Evolutionary conservation across 2,329 filamentous ascomycete species (phyloP).

Genomic region (Aspergillus sp.): DNA sequence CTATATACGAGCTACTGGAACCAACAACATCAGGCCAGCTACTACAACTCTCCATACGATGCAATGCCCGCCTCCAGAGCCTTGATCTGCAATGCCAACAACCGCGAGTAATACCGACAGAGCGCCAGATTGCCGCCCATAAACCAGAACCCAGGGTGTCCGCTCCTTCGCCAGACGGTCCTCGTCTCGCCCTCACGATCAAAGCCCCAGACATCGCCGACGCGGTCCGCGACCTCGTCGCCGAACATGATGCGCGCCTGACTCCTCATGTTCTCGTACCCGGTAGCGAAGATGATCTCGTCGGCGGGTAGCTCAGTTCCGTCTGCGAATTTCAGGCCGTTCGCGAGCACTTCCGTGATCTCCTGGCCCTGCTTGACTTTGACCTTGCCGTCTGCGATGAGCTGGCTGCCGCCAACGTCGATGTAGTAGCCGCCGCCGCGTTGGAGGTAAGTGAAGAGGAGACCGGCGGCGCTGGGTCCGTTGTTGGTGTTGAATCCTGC

Average conservation of each 20-base stretch:
- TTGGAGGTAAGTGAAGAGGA: constrained; percentile 55
- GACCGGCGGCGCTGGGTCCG: constrained; percentile 48
- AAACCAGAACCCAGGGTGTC: constrained; percentile 59
- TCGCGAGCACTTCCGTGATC: constrained; percentile 43
- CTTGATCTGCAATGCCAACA: constrained; percentile 44
- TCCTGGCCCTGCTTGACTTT: constrained; percentile 55
- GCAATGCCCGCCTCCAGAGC: constrained; percentile 26
- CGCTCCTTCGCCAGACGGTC: constrained; percentile 52
- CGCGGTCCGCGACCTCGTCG: constrained; percentile 49
- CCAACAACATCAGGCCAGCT: neutral
- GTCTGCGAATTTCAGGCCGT: constrained; percentile 46
- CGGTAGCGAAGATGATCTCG: constrained; percentile 51
- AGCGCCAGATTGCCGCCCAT: constrained; percentile 57
- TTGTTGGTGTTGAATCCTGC: constrained; percentile 54
- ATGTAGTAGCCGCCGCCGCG: constrained; percentile 63
- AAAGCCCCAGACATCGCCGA: constrained; percentile 54
- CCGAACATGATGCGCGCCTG: constrained; percentile 54
- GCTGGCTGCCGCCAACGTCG: constrained; percentile 53
- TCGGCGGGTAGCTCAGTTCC: constrained; percentile 52
- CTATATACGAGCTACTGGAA: constrained; percentile 1
- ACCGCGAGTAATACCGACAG: constrained; percentile 51
- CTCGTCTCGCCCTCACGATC: constrained; percentile 48
- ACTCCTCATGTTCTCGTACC: constrained; percentile 60
- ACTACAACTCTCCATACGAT: constrained; percentile 1
- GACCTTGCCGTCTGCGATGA: constrained; percentile 56